Conservation (phyloP, 768 basidiomycete genomes). For the Podaxis sp. region DNA sequence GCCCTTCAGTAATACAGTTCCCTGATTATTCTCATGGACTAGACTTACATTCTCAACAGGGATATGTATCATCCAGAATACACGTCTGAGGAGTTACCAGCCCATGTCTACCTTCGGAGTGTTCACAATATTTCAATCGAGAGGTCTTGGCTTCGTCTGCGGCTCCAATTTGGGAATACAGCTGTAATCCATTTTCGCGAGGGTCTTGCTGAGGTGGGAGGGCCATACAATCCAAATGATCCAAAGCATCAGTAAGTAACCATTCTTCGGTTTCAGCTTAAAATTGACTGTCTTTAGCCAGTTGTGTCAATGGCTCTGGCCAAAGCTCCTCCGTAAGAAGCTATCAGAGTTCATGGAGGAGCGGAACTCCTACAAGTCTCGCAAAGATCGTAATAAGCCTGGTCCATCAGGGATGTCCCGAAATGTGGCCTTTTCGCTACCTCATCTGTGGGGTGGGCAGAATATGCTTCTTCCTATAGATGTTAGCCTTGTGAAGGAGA, state of each 20-base stretch:
- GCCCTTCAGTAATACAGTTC: not conserved
- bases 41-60: too few species aligned
- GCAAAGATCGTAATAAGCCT: too few species aligned
- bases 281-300: slow-evolving; percentile 16
- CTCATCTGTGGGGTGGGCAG: too few species aligned
- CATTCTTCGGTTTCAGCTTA: too few species aligned
- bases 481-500: too few species aligned
- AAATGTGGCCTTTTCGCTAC: too few species aligned
- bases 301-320: slow-evolving; percentile 31
- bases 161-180: slow-evolving; percentile 32
- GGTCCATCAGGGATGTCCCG: too few species aligned
- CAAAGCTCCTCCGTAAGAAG: slow-evolving; percentile 24
- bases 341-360: slow-evolving; percentile 18
- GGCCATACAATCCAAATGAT: slow-evolving; percentile 4
- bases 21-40: not conserved
- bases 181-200: slow-evolving; percentile 22
- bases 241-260: slow-evolving; percentile 30
- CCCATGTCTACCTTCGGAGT: slow-evolving; percentile 31
- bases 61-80: slow-evolving; percentile 13
- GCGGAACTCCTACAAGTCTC: not conserved
- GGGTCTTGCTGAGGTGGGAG: slow-evolving; percentile 10
- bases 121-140: slow-evolving; percentile 36
- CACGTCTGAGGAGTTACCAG: slow-evolving; percentile 22
- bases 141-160: slow-evolving; percentile 32
- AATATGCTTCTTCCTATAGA: too few species aligned